phyloP scores from a whole-genome alignment of 495 filamentous ascomycete genomes.

The Rusavskia elegans region DNA sequence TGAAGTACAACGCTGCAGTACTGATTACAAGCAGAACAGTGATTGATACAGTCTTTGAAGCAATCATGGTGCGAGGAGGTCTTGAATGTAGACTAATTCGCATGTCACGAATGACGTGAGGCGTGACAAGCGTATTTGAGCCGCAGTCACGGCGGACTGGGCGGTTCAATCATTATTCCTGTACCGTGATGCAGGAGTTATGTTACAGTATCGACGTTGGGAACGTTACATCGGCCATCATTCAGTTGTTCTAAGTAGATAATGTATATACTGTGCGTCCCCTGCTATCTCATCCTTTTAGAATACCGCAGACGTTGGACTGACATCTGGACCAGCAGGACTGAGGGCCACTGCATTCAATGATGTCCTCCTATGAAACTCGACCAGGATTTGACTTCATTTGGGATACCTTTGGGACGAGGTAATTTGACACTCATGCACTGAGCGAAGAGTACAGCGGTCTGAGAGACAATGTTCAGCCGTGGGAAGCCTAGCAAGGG shows the following conservation, averaged over 20 bases:
- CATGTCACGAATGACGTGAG: no score
- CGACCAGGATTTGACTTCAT: slow-evolving; percentile 85
- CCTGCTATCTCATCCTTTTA: background rate
- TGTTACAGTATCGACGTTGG: no score
- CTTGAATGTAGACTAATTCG: background rate
- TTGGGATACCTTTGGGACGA: slow-evolving; percentile 55
- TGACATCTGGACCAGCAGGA: background rate
- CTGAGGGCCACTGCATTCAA: background rate
- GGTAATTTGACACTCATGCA: slow-evolving; percentile 95
- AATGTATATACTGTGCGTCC: background rate
- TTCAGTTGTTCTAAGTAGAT: no score
- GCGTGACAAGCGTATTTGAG: no score
- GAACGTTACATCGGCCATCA: no score
- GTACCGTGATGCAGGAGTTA: no score
- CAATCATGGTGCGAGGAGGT: background rate
- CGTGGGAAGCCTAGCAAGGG: slow-evolving; percentile 1
- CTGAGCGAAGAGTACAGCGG: slow-evolving; percentile 83
- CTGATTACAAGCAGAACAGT: no score
- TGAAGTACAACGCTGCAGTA: slow-evolving; percentile 4
- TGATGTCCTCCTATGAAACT: slow-evolving; percentile 39
- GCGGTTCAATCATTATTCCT: no score
- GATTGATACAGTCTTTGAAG: background rate
- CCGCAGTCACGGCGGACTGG: no score
- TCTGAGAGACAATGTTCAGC: slow-evolving; percentile 34
- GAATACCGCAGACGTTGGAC: background rate